Evolutionary conservation across 805 yeast species (phyloP), one percentile per base, ranked within the genome.

Genomic region (Metschnikowia similis): DNA sequence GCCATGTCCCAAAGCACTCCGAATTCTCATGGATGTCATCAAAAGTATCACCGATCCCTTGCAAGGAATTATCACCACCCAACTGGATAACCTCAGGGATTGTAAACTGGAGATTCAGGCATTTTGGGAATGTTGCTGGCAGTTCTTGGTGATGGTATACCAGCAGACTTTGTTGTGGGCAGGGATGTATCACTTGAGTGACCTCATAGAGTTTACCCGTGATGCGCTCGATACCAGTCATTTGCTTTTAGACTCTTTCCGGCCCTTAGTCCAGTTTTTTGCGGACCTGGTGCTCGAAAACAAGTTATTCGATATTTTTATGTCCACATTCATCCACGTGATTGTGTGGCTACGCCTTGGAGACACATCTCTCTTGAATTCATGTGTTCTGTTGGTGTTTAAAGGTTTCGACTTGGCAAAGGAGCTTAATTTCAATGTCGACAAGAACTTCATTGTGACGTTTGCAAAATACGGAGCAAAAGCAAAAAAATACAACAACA

Each of bases 161-260:
- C 71, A 73, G 38, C 77, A 80, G 48, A 88, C 95, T 1, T 69
- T 87, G 11, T 64, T 65, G 3, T 92, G 99, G 99, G 89, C 97
- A 0, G 66, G 75, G 1, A 66, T 70, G 35, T 84, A 82, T 57
- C 79, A 79, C 29, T 71, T 79, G 17, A 71, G 75, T 0, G 78
- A 77, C 45, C 71, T 89, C 57, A 78, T 84, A 39, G 96, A 90
- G 49, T 91, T 89, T 57, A 87, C 97, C 2, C 79, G 96, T 63
- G 96, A 89, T 61, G 84, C 89, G 0, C 73, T 92, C 45, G 97
- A 91, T 57, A 72, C 88, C 31, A 84, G 96, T 51, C 83, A 84
- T 53, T 65, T 75, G 1, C 68, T 91, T 32, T 63, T 91, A n/a
- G 83, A 78, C 48, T 81, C 91, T 2, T 86, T 80, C 59, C 72